Base-by-base conservation (phyloP, 352 stramenopile species). In the Phytophthora palmivora region DNA sequence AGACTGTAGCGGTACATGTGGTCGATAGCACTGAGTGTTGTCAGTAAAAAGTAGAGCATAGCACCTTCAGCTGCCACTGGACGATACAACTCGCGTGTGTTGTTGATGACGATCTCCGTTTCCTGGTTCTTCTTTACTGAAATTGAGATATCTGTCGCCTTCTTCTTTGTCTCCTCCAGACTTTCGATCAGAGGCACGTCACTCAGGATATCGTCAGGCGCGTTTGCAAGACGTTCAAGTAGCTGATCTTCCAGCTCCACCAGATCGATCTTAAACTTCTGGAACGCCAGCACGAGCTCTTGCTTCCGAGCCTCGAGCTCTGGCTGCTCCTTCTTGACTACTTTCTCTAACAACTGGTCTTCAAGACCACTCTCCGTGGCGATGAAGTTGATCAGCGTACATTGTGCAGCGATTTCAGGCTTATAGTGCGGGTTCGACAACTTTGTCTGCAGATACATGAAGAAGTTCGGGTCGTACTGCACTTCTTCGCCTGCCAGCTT, bases 1-100 rank as follows among this genome's bases (percentile, higher is more conserved):
- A 99, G 78, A 53, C 92, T 98, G 76, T 99, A 99, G 77, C 98
- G 96, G 70, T 99, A 99, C 96, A 99, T 99, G 82, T 98, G 94
- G 67, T 99, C 91, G 63, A 99, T 98, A 39, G 87, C 74, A 69
- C 89, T 97, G 14, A 99, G 83, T 49, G 97, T 98, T 11, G 96
- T 98, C 21, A 99, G 87, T 41, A 99, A 70, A 75, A 99, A 99
- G 78, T 99, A 99, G 38, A 99, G 87, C 96, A 99, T 99, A 6
- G 96, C 95, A 9, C 96, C 96, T 57, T 99, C 96, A 0, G 95
- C 84, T 15, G 96, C 96, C 55, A 98, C 94, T 0, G 89, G 89
- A 0, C 95, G 85, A 77, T 99, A 99, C 37, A 96, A 67, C 66
- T 99, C 95, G 21, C 96, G 82, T 19, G 95, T 97, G 63, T 96